Evolutionary conservation across 345 rosid genomes (phyloP).

Genomic region (Erucastrum elatum): DNA sequence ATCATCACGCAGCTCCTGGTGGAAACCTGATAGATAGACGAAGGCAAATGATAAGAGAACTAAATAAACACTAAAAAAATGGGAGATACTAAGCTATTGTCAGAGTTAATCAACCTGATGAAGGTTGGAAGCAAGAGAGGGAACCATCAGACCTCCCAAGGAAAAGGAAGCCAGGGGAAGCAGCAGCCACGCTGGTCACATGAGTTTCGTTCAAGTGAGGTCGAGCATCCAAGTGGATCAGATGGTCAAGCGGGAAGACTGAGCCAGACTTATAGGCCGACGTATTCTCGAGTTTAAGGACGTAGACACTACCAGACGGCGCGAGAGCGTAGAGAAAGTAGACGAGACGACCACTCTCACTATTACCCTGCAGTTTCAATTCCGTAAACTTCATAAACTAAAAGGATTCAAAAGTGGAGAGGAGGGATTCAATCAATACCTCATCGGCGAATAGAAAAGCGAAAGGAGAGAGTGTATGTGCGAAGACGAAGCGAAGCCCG

Average conservation of each 20-base stretch:
- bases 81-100: neutral
- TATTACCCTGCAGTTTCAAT: constrained; percentile 44
- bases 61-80: constrained; percentile 5
- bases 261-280: constrained; percentile 48
- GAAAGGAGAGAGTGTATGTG: constrained; percentile 64
- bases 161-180: constrained; percentile 55
- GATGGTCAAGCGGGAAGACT: constrained; percentile 49
- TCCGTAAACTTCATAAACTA: constrained; percentile 6
- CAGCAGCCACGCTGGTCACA: constrained; percentile 63
- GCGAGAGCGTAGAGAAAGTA: constrained; percentile 62
- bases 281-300: constrained; percentile 50
- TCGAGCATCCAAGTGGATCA: constrained; percentile 50
- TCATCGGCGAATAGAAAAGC: constrained; percentile 53
- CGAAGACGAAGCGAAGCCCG: constrained; percentile 68
- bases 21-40: constrained; percentile 49
- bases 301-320: constrained; percentile 64
- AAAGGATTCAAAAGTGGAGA: neutral
- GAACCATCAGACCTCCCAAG: constrained; percentile 74
- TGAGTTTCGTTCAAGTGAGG: constrained; percentile 36
- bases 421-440: constrained; percentile 35
- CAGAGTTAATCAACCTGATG: constrained; percentile 55
- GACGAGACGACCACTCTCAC: constrained; percentile 34
- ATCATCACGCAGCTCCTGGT: constrained; percentile 74
- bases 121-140: constrained; percentile 57
- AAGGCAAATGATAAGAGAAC: neutral